These are phyloP conservation scores for Arthrinium puccinioides DNA, from an alignment of 2,329 filamentous ascomycete species.

Conservation along the genomic window DNA sequence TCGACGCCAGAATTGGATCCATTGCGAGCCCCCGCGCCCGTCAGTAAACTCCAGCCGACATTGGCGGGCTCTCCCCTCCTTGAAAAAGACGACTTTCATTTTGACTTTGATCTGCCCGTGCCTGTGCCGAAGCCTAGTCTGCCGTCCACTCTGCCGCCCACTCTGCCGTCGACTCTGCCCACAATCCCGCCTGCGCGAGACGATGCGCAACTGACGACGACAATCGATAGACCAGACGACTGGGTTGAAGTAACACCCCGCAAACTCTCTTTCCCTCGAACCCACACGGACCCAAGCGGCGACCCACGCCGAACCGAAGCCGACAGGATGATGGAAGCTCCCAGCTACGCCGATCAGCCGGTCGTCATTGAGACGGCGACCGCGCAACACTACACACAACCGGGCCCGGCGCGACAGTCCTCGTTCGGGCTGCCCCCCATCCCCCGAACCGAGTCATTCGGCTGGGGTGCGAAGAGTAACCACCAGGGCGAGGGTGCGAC, in stretches of 20 bases:
- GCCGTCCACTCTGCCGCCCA: constrained; percentile 4
- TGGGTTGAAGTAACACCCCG: constrained; percentile 24
- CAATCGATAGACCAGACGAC: constrained; percentile 20
- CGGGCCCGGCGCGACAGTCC: constrained; percentile 31
- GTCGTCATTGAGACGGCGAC: neutral
- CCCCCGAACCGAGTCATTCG: constrained; percentile 50
- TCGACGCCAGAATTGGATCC: constrained; percentile 3
- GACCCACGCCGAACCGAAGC: constrained; percentile 8
- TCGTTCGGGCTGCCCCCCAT: constrained; percentile 56
- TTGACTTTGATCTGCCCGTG: constrained; percentile 17
- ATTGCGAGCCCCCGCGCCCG: constrained; percentile 19
- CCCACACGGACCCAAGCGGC: constrained; percentile 16
- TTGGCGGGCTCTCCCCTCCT: constrained; percentile 27
- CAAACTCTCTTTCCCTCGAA: constrained; percentile 10
- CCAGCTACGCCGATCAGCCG: constrained; percentile 5
- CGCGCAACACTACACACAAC: constrained; percentile 4
- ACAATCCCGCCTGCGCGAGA: constrained; percentile 9
- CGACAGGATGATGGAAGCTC: constrained; percentile 13
- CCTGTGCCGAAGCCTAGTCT: constrained; percentile 9
- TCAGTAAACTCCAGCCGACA: constrained; percentile 25
- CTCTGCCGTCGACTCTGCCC: neutral
- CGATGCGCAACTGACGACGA: constrained; percentile 18
- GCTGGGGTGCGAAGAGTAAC: constrained; percentile 28
- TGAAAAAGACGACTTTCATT: constrained; percentile 28
- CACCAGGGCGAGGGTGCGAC: constrained; percentile 14